Evolutionary conservation across 2,329 filamentous ascomycete genomes (phyloP), one percentile per base, ranked within the genome.

Genomic region (Fusarium domesticum): DNA sequence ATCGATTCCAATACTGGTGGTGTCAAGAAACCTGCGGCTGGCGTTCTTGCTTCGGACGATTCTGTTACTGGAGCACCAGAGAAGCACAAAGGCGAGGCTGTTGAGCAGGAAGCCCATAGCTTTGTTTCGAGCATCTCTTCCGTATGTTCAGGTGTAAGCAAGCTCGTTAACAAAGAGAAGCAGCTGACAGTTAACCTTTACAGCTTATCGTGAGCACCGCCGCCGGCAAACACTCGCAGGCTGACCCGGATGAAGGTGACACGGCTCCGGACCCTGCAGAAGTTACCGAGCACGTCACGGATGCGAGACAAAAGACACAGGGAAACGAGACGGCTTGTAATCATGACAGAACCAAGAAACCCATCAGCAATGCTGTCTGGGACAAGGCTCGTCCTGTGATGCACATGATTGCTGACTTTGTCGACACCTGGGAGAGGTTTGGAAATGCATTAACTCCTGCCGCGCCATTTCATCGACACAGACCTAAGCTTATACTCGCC

Each of bases 21-120:
- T 6, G 73, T 92, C 1, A 83, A 93, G 64, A 91, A 86, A 57
- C 88, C 88, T 1, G 80, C 81, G 39, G 78, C 88, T 3, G 88
- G 88, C 2, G 81, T 89, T 0, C 68, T 93, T 0, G 89, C 85
- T 1, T 89, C 85, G 16, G 78, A 84, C 19, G 85, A 89, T 47
- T 89, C 85, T 44, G 77, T 85, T 1, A 95, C 89, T 0, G 89
- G 89, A 1, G 89, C 89, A 0, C 85, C 88, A 0, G 87, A 95
- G 63, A 88, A 89, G 53, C 80, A 89, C 67, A 85, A 89, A 61
- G 89, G 89, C 18, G 88, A 93, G 63, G 87, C 87, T 0, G 85
- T 89, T 1, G 89, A 95, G 63, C 80, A 87, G 48, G 89, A 95
- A 63, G 89, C 89, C 1, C 84, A 79, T 56, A 91, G 89, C 61